Evolutionary conservation across 108 stramenopile genomes (phyloP).

Genomic region (Conticribra weissflogii): DNA sequence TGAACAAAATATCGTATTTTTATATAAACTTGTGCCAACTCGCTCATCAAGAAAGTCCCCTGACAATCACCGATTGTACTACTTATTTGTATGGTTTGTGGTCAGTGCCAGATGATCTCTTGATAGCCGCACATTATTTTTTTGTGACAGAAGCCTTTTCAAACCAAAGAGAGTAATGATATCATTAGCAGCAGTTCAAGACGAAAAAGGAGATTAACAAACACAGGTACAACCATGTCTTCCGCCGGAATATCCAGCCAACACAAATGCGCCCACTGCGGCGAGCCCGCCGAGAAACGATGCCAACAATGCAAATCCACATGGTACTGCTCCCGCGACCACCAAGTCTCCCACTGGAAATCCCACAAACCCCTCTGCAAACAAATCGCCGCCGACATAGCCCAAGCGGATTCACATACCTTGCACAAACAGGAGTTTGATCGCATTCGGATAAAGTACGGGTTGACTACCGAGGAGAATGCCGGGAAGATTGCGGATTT

Average conservation of each 20-base stretch:
- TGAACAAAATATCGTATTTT: too few relatives aligned
- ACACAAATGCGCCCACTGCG: constrained; percentile 47
- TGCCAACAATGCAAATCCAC: constrained; percentile 53
- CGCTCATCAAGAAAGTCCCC: too few relatives aligned
- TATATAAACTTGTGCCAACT: too few relatives aligned
- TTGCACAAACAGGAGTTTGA: constrained; percentile 77
- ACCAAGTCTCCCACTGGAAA: constrained; percentile 62
- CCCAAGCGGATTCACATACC: constrained; percentile 59
- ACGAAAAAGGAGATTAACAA: too few relatives aligned
- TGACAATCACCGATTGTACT: too few relatives aligned
- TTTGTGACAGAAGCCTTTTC: too few relatives aligned
- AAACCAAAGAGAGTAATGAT: neutral
- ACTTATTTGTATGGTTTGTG: too few relatives aligned
- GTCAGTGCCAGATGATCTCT: too few relatives aligned
- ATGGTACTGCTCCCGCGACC: constrained; percentile 49
- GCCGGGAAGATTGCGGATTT: constrained; percentile 63
- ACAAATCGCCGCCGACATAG: constrained; percentile 44
- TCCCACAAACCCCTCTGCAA: constrained; percentile 55
- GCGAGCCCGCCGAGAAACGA: constrained; percentile 43
- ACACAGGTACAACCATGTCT: neutral
- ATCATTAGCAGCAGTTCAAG: neutral
- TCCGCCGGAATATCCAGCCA: neutral
- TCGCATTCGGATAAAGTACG: constrained; percentile 59
- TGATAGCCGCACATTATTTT: too few relatives aligned
- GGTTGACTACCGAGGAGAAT: constrained; percentile 56